These are phyloP conservation scores for Piromyces sp. DNA, from an alignment of 192 early-diverging fungal genomes.

Conservation along the genomic window DNA sequence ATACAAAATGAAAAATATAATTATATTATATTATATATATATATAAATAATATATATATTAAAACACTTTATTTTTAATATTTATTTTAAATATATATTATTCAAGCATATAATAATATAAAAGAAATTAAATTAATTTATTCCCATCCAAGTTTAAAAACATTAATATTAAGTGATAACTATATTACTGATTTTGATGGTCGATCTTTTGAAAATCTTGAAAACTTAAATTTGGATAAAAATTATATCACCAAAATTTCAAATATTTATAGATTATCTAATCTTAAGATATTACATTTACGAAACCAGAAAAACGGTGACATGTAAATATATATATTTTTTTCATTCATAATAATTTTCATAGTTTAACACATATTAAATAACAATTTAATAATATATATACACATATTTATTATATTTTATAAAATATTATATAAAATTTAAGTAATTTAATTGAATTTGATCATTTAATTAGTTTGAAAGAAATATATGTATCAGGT, in stretches of 20 bases:
- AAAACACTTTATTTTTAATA: too few species aligned
- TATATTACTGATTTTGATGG: not conserved
- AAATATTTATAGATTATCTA: not conserved
- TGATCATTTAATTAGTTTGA: not conserved
- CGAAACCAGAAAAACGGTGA: not conserved
- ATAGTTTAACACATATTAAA: too few species aligned
- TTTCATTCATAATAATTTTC: too few species aligned
- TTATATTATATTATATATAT: too few species aligned
- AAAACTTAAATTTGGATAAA: not conserved
- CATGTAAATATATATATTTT: not conserved
- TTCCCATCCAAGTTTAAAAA: not conserved
- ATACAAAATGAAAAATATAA: too few species aligned
- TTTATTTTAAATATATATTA: too few species aligned
- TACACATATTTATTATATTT: too few species aligned
- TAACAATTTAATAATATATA: too few species aligned
- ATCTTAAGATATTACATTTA: not conserved
- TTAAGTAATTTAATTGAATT: not conserved
- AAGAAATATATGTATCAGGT: not conserved
- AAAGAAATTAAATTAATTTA: not conserved
- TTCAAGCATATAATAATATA: not conserved
- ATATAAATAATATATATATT: too few species aligned
- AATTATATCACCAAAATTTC: not conserved
- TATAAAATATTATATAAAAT: too few species aligned
- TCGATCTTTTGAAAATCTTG: not conserved
- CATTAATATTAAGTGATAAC: not conserved